A percentile compares a stretch with the other conserved stretches of the same genome.
phyloP scores from a whole-genome alignment of 75 land plant species.

The Larix kaempferi region DNA sequence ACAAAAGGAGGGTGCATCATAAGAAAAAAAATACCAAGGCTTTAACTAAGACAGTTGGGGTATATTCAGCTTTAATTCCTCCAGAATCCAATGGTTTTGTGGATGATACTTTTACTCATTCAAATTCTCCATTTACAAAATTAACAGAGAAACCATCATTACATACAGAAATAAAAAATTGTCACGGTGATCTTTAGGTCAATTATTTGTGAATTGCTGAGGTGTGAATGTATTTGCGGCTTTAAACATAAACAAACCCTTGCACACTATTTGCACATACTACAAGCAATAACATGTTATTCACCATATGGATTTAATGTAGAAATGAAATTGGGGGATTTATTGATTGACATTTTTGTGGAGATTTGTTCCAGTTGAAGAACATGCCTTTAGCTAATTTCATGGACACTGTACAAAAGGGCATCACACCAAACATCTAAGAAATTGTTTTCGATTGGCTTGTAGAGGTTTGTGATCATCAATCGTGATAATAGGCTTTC shows the following conservation, averaged over 20 bases:
- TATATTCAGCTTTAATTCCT: too few species aligned
- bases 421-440: constrained; percentile 41
- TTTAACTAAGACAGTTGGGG: too few species aligned
- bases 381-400: constrained; percentile 28
- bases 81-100: too few species aligned
- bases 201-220: constrained; percentile 31
- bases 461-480: constrained; percentile 35
- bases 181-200: constrained; percentile 33
- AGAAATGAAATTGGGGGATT: not conserved
- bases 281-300: not conserved
- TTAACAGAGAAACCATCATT: too few species aligned
- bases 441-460: constrained; percentile 55
- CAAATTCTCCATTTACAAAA: too few species aligned
- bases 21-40: too few species aligned
- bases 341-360: not conserved
- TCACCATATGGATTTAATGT: not conserved
- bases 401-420: constrained; percentile 44
- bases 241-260: too few species aligned
- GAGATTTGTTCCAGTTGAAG: constrained; percentile 27
- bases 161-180: constrained; percentile 8
- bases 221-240: constrained; percentile 13
- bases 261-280: not conserved
- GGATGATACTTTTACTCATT: too few species aligned
- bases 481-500: too few species aligned
- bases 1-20: too few species aligned